These are phyloP conservation scores for Dentipellis fragilis DNA, from an alignment of 768 basidiomycete species.

Conservation along the genomic window DNA sequence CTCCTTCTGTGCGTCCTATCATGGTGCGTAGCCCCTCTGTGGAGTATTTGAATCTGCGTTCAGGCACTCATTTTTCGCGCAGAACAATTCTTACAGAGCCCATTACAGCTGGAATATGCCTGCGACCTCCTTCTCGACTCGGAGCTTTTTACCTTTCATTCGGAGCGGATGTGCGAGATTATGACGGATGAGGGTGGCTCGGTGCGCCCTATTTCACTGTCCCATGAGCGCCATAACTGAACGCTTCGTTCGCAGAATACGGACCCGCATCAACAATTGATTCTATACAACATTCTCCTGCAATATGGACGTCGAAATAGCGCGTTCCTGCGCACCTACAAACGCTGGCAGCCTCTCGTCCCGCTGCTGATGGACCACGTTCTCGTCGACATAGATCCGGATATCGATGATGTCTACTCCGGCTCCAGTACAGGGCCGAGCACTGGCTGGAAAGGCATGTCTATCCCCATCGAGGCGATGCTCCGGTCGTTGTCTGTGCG, in stretches of 20 bases:
- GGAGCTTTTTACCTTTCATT: constrained; percentile 85
- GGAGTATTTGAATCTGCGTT: too few relatives aligned
- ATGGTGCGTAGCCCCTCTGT: constrained; percentile 44
- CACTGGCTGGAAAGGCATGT: constrained; percentile 20
- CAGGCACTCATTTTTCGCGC: neutral
- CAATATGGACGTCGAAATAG: constrained; percentile 60
- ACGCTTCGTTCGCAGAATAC: constrained; percentile 43
- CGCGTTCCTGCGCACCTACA: constrained; percentile 66
- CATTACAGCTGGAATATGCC: constrained; percentile 78
- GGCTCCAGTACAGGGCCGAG: constrained; percentile 24
- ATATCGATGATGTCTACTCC: constrained; percentile 41
- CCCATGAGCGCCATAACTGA: neutral
- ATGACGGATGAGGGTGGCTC: constrained; percentile 57
- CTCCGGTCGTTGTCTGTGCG: constrained; percentile 61
- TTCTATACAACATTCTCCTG: constrained; percentile 70
- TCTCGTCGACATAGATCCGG: constrained; percentile 70
- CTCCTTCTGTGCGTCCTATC: constrained; percentile 74
- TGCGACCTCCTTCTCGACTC: constrained; percentile 68
- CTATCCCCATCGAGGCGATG: constrained; percentile 76
- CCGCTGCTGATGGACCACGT: constrained; percentile 82
- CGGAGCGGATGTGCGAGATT: constrained; percentile 83
- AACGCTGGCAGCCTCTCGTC: constrained; percentile 75
- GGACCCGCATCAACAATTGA: constrained; percentile 75
- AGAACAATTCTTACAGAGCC: constrained; percentile 83
- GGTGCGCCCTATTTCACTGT: constrained; percentile 30